phyloP scores from a whole-genome alignment of 306 rosid species.

The Rubus parviflorus region DNA sequence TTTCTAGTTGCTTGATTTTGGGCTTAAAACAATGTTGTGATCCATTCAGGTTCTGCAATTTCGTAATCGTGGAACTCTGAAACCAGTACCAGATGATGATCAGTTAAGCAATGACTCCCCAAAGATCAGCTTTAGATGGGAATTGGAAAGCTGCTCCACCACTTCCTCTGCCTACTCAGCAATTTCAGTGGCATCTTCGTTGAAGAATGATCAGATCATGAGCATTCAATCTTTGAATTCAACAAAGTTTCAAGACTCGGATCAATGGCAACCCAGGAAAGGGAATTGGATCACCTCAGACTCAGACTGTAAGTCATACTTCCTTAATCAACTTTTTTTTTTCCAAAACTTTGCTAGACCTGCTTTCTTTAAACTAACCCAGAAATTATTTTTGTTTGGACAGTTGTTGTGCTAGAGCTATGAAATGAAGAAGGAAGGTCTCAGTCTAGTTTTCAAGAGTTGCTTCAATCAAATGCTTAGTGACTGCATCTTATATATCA shows the following conservation, averaged over 20 bases:
- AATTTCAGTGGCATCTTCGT: conserved; percentile 50
- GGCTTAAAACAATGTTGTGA: neutral
- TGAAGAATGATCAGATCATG: conserved; percentile 34
- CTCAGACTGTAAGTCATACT: conserved; percentile 67
- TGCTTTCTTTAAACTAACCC: conserved; percentile 21
- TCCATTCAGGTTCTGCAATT: conserved; percentile 55
- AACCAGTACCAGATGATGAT: conserved; percentile 58
- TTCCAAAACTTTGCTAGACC: neutral
- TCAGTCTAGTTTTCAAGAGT: conserved; percentile 16
- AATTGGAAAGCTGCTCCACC: conserved; percentile 72
- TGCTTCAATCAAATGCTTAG: conserved; percentile 21
- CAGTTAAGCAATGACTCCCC: conserved; percentile 63
- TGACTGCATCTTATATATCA: conserved; percentile 28
- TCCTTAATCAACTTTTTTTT: neutral
- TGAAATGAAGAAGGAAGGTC: conserved; percentile 35
- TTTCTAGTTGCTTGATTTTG: neutral
- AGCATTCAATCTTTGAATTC: conserved; percentile 36
- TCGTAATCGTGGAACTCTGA: conserved; percentile 51
- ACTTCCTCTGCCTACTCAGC: conserved; percentile 62
- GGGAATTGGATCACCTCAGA: conserved; percentile 97
- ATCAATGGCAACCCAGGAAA: conserved; percentile 36
- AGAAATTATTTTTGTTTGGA: neutral
- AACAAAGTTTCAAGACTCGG: conserved; percentile 30
- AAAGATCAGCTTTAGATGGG: conserved; percentile 92
- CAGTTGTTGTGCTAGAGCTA: conserved; percentile 97